phyloP scores from a whole-genome alignment of 192 early-diverging fungal genomes.

The Blastocladiella britannica region DNA sequence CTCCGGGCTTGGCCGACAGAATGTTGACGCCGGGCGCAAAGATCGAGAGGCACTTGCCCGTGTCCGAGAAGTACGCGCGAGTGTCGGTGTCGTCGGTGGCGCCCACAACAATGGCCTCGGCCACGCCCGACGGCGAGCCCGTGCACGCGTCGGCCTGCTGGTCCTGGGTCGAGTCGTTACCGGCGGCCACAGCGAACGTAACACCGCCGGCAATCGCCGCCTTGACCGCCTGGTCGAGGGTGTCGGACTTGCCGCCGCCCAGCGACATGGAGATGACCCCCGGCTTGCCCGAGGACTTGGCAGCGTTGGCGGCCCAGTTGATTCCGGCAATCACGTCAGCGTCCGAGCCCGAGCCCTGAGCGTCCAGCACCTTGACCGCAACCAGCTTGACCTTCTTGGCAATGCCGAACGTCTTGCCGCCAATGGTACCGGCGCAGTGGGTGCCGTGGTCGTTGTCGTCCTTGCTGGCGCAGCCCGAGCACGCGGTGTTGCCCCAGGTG shows the following conservation, averaged over 20 bases:
- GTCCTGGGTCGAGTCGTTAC: constrained; percentile 26
- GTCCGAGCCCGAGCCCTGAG: constrained; percentile 78
- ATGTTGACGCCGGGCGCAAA: constrained; percentile 39
- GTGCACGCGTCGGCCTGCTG: constrained; percentile 40
- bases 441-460: constrained; percentile 22
- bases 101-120: constrained; percentile 20
- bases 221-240: constrained; percentile 20
- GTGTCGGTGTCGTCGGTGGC: constrained; percentile 20
- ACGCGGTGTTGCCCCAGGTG: constrained; percentile 19
- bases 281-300: constrained; percentile 9
- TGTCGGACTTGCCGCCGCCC: constrained; percentile 23
- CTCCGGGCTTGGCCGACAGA: constrained; percentile 16
- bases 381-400: constrained; percentile 68
- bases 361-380: constrained; percentile 80
- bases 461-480: not conserved
- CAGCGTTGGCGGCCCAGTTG: not conserved
- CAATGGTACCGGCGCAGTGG: constrained; percentile 81
- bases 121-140: constrained; percentile 21
- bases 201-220: constrained; percentile 12
- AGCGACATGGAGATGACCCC: constrained; percentile 36
- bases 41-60: constrained; percentile 34
- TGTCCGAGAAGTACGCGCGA: constrained; percentile 24
- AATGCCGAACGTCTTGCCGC: constrained; percentile 62
- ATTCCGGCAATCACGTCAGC: constrained; percentile 70
- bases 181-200: constrained; percentile 32